Conservation (phyloP, 1,284 basidiomycete genomes). For the Ceratobasidium sp. region DNA sequence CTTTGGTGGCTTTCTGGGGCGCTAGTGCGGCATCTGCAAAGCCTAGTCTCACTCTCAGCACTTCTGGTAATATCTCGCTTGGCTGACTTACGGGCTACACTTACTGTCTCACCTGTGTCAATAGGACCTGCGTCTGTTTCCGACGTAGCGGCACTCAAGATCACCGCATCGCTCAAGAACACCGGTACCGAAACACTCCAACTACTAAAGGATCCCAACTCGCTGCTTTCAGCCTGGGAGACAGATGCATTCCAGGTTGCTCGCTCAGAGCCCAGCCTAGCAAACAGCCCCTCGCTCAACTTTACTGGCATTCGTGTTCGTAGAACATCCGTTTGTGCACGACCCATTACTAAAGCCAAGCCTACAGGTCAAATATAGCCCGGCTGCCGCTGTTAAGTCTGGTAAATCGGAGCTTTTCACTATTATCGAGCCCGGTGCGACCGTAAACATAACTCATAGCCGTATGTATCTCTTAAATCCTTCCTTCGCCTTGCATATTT, state of each 20-base stretch:
- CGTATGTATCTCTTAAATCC: constrained; percentile 2
- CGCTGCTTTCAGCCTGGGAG: constrained; percentile 60
- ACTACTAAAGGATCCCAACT: constrained; percentile 63
- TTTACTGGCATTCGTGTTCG: constrained; percentile 43
- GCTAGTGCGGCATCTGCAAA: constrained; percentile 18
- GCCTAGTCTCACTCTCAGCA: constrained; percentile 25
- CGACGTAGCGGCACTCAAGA: constrained; percentile 60
- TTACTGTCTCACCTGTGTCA: not conserved
- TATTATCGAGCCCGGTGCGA: constrained; percentile 31
- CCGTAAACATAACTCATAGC: constrained; percentile 38
- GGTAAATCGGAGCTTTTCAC: constrained; percentile 33
- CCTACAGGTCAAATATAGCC: constrained; percentile 39
- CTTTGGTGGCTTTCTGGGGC: constrained; percentile 22
- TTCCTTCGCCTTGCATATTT: not conserved
- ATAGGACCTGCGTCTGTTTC: constrained; percentile 56
- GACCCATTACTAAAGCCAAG: not conserved
- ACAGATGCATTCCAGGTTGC: constrained; percentile 59
- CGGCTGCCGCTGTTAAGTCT: constrained; percentile 27
- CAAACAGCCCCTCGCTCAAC: constrained; percentile 27
- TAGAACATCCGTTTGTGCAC: not conserved
- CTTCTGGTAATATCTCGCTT: constrained; percentile 12
- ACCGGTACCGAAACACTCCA: constrained; percentile 64
- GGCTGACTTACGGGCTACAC: not conserved
- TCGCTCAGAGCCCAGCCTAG: constrained; percentile 28
- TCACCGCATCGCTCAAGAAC: constrained; percentile 62